Evolutionary conservation across 805 yeast genomes (phyloP).

Genomic region (Metschnikowia peoriensis): DNA sequence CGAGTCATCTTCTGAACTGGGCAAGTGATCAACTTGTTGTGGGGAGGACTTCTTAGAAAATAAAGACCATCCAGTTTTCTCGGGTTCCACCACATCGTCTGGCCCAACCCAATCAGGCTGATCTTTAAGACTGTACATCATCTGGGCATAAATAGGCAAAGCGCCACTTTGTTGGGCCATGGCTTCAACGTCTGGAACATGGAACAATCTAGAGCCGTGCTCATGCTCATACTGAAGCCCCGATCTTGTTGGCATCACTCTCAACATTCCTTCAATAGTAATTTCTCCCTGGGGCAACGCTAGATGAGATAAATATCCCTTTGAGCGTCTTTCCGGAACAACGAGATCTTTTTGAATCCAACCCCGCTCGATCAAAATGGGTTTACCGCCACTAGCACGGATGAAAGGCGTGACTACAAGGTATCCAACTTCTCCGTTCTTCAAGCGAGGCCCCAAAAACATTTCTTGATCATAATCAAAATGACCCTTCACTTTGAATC

Average conservation of each 20-base stretch:
- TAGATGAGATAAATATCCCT: conserved; percentile 56
- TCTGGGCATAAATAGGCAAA: conserved; percentile 75
- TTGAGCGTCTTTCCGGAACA: conserved; percentile 48
- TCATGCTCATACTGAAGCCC: conserved; percentile 71
- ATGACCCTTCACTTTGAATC: conserved; percentile 71
- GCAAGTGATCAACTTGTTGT: conserved; percentile 18
- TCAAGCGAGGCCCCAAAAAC: conserved; percentile 86
- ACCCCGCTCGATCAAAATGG: conserved; percentile 83
- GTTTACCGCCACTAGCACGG: conserved; percentile 71
- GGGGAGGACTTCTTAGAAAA: conserved; percentile 10
- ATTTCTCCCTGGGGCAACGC: conserved; percentile 74
- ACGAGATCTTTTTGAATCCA: conserved; percentile 78
- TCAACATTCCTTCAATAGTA: conserved; percentile 68
- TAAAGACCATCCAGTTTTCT: conserved; percentile 15
- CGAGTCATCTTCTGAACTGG: conserved; percentile 25
- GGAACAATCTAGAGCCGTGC: conserved; percentile 64
- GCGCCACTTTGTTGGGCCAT: conserved; percentile 71
- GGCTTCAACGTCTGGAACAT: conserved; percentile 74
- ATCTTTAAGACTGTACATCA: conserved; percentile 62
- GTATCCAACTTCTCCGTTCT: conserved; percentile 70
- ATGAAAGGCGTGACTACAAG: conserved; percentile 77
- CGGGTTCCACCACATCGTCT: conserved; percentile 5
- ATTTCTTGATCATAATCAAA: conserved; percentile 85
- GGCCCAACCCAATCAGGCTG: conserved; percentile 49
- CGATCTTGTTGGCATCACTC: conserved; percentile 61